Percentiles rank a stretch among this genome's conserved stretches.
Evolutionary conservation across 1,139 yeast genomes (phyloP).

Genomic region (Scheffersomyces titani): DNA sequence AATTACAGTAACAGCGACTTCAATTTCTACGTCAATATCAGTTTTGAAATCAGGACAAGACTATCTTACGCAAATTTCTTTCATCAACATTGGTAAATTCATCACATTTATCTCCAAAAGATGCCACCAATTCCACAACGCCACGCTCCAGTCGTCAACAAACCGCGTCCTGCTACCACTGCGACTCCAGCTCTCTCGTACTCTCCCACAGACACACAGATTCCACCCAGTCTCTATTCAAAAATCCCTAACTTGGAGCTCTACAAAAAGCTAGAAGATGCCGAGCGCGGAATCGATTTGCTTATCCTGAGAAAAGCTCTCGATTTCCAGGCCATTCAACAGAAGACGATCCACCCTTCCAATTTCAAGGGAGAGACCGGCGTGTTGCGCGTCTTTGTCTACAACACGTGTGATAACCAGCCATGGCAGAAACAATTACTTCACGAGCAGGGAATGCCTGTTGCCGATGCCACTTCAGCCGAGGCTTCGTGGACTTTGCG

Average conservation of each 20-base stretch:
- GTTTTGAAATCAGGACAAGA: neutral
- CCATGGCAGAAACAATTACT: slow-evolving; percentile 76
- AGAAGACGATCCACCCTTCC: slow-evolving; percentile 47
- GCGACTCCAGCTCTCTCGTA: slow-evolving; percentile 45
- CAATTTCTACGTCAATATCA: neutral
- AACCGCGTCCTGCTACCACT: slow-evolving; percentile 35
- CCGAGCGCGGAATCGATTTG: slow-evolving; percentile 80
- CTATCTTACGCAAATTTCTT: neutral
- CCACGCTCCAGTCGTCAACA: slow-evolving; percentile 12
- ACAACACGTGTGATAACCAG: slow-evolving; percentile 82
- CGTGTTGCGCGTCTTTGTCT: slow-evolving; percentile 73
- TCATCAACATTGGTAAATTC: neutral
- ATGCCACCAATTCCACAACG: slow-evolving; percentile 9
- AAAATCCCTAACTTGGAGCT: slow-evolving; percentile 74
- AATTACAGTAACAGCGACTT: neutral
- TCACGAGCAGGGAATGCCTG: slow-evolving; percentile 23
- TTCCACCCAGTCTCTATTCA: slow-evolving; percentile 60
- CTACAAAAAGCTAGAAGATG: slow-evolving; percentile 70
- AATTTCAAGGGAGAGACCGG: slow-evolving; percentile 51
- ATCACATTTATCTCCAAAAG: neutral
- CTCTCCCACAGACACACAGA: slow-evolving; percentile 72
- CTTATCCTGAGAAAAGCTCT: slow-evolving; percentile 78
- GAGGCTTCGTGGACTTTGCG: slow-evolving; percentile 81
- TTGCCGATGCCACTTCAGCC: slow-evolving; percentile 20
- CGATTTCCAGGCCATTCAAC: slow-evolving; percentile 77